Evolutionary conservation across 805 yeast genomes (phyloP).

Genomic region (Cyberlindnera veronae): DNA sequence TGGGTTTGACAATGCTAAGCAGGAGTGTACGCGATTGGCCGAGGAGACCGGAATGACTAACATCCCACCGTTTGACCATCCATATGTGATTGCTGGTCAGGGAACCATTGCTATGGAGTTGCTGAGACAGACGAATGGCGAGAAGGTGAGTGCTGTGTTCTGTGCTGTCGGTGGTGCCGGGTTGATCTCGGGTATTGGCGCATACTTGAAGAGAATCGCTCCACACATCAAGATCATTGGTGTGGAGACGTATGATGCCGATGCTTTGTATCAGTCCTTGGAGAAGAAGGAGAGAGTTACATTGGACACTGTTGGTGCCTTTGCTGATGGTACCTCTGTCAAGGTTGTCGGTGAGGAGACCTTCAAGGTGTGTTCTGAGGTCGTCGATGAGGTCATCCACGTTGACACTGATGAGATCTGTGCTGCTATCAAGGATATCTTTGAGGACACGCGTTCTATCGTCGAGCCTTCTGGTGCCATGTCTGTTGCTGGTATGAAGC

Average conservation of each 20-base stretch:
- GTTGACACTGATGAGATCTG: slow-evolving; percentile 91
- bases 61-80: slow-evolving; percentile 98
- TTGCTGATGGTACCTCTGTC: slow-evolving; percentile 99
- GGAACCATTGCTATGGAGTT: slow-evolving; percentile 96
- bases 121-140: slow-evolving; percentile 77
- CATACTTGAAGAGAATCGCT: slow-evolving; percentile 89
- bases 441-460: slow-evolving; percentile 90
- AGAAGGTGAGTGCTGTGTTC: slow-evolving; percentile 80
- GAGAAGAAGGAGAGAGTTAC: slow-evolving; percentile 49
- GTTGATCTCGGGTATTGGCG: slow-evolving; percentile 82
- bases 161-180: slow-evolving; percentile 99
- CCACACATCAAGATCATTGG: slow-evolving; percentile 97
- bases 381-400: slow-evolving; percentile 83
- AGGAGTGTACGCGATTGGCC: slow-evolving; percentile 75
- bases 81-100: slow-evolving; percentile 97
- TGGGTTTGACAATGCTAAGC: slow-evolving; percentile 93
- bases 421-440: slow-evolving; percentile 96
- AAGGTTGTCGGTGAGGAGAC: slow-evolving; percentile 87
- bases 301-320: slow-evolving; percentile 80
- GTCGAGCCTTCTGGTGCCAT: slow-evolving; percentile 98
- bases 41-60: slow-evolving; percentile 72
- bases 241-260: slow-evolving; percentile 94
- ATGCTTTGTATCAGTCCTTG: slow-evolving; percentile 79
- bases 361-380: slow-evolving; percentile 70
- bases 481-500: slow-evolving; percentile 91